Evolutionary conservation across 2,329 filamentous ascomycete genomes (phyloP), one percentile per base, ranked within the genome.

Genomic region (Teratosphaeria epicoccoides): DNA sequence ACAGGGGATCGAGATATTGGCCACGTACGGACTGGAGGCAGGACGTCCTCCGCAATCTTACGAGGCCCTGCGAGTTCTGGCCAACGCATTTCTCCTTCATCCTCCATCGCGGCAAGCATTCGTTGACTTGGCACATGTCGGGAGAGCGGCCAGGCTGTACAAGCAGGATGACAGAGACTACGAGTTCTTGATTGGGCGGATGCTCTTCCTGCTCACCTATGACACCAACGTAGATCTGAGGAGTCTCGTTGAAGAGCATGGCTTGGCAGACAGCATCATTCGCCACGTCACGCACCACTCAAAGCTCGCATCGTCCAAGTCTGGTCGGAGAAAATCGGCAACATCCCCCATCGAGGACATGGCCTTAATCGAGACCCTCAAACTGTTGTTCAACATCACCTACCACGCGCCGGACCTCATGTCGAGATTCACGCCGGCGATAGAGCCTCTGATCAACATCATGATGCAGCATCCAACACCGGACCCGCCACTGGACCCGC

Each of bases 341-440:
- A 57, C 49, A 7, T 55, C 68, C 59, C 77, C 79, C 0, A 86
- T 90, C 77, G 82, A 85, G 57, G 82, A 85, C 53, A 82, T 91
- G 80, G 88, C 90, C 0, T 75, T 97, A 33, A 77, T 76, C 7
- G 91, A 97, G 68, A 91, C 86, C 0, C 73, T 93, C 47, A 96
- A 95, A 64, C 76, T 97, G 40, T 71, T 95, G 49, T 97, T 94
- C 75, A 96, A 96, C 68, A 76, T 95, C 49, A 86, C 85, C 1
- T 83, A 90, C 61, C 82, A 83, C 62, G 85, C 84, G 61, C 80
- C 82, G 3, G 76, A 83, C 43, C 75, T 84, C 24, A 70, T 72
- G 4, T 66, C 73, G 0, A 70, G 74, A 0, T 94, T 96, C 63
- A 81, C 81, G 1, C 72, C 78, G 22, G 81, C 84, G 2, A 77